Evolutionary conservation across 2,329 filamentous ascomycete species (phyloP), one percentile per base, ranked within the genome.

Genomic region (Ophiostoma quercus): DNA sequence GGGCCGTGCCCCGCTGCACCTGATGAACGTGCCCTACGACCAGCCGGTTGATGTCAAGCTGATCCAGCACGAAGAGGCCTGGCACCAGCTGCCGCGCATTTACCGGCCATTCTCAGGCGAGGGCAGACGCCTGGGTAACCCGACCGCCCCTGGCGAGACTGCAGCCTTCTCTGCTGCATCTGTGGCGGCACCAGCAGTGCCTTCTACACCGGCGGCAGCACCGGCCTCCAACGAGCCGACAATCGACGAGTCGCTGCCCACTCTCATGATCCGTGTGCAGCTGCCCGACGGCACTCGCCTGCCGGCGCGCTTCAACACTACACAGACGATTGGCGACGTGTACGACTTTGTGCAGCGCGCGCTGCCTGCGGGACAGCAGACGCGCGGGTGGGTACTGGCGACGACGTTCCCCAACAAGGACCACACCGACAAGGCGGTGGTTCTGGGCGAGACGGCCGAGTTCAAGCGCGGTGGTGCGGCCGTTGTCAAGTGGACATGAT

Each of bases 321-420:
- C 85, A 0, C 89, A 92, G 74, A 95, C 91, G 0, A 80, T 96
- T 66, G 89, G 87, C 19, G 90, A 94, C 73, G 84, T 96, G 9
- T 94, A 95, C 78, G 82, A 83, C 9, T 94, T 94, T 75, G 87
- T 94, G 71, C 81, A 86, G 71, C 83, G 84, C n/a, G 85, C 90
- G 0, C 88, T 85, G 34, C 77, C 87, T 0, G 84, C 83, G 7
- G 83, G 83, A 9, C 80, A 81, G 39, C 80, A 81, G 47, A 77
- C 79, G 51, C 84, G 91, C n/a, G 75, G 83, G 3, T 95, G 90
- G 83, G 89, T 92, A 2, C 81, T 96, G 62, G 90, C 90, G 73
- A 95, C 92, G 0, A 94, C 91, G 0, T 95, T 95, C 78, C 92
- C 92, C 4, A 92, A 87, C 76, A 93, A 92, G 80, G 90, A 94